Base-by-base conservation (phyloP, 768 basidiomycete genomes). In the Lanmaoa pseudosensibilis region DNA sequence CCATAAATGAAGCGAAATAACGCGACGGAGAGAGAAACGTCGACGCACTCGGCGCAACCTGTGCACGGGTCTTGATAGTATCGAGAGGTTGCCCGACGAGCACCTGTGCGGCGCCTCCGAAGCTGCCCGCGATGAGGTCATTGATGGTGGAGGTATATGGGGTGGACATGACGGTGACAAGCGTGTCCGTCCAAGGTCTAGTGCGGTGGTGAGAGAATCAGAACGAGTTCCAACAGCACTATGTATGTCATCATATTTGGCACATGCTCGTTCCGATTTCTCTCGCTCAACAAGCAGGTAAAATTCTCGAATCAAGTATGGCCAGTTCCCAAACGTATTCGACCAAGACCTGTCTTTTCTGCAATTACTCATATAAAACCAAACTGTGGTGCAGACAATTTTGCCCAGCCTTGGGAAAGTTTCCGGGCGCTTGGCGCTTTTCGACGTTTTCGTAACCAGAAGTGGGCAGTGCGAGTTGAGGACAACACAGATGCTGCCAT, bases 51-150 rank as follows among this genome's bases (percentile, higher is more conserved):
- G 91, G 88, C 36, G 91, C 89, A 63, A 88, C 87, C 71, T 94
- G 92, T 12, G 92, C 91, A 48, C 92, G 81, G 23, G 92, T 92
- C 78, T 94, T 94, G 70, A 94, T 72, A 0, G 92, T 94, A 66
- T 94, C 92, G 27, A 94, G 77, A 2, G 92, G 92, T 62, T 96
- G 95, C 3, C 95, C 94, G n/a, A 94, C 89, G 12, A 98, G 77
- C 13, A 98, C 95, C 65, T 98, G 96, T 0, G 92, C 87, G 2
- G 94, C 94, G n/a, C 96, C 96, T 33, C 86, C 95, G 8, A 92
- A 81, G 69, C 90, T 92, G 6, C 95, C 95, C 0, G 94, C 89
- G 23, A 95, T 72, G 30, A 98, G 83, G 67, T 92, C 91, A 63
- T 93, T 92, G 38, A 87, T 67, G 0, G 88, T 91, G 44, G 81